phyloP scores from a whole-genome alignment of 2,329 filamentous ascomycete species.

The Talaromyces sp. region DNA sequence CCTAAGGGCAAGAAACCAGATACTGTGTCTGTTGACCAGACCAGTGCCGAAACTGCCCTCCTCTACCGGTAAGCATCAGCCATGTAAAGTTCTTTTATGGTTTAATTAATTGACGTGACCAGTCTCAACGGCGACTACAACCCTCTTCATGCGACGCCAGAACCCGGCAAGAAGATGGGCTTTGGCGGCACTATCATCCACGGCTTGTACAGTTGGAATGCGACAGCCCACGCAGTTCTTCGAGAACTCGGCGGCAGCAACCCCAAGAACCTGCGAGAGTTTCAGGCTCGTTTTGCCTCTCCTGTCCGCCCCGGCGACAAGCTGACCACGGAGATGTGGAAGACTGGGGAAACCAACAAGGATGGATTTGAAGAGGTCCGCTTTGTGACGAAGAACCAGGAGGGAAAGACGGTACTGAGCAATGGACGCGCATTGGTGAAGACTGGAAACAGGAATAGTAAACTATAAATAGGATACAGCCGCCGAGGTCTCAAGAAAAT shows the following conservation, averaged over 20 bases:
- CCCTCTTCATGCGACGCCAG: constrained; percentile 80
- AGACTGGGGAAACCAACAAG: constrained; percentile 52
- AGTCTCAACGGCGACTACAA: constrained; percentile 92
- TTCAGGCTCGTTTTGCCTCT: constrained; percentile 80
- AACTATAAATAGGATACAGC: constrained; percentile 13
- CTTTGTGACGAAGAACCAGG: constrained; percentile 71
- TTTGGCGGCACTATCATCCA: constrained; percentile 87
- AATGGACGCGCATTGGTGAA: constrained; percentile 79
- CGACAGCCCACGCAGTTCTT: constrained; percentile 66
- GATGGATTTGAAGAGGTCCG: constrained; percentile 74
- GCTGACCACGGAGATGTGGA: constrained; percentile 76
- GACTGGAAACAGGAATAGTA: constrained; percentile 51
- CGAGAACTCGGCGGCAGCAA: constrained; percentile 68
- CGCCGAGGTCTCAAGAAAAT: background rate
- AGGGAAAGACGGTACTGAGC: constrained; percentile 77
- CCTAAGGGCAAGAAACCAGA: constrained; percentile 68
- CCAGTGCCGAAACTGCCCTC: constrained; percentile 64
- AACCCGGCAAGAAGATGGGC: constrained; percentile 81
- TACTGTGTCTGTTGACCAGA: constrained; percentile 63
- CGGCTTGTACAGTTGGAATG: constrained; percentile 84
- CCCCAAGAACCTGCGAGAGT: constrained; percentile 76
- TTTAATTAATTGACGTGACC: constrained; percentile 11
- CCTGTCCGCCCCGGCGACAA: constrained; percentile 80
- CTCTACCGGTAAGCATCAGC: constrained; percentile 55
- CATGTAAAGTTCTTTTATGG: background rate